A percentile compares a stretch with the other conserved stretches of the same genome.
Conservation (phyloP, 805 yeast genomes). For the Candida easanensis region DNA sequence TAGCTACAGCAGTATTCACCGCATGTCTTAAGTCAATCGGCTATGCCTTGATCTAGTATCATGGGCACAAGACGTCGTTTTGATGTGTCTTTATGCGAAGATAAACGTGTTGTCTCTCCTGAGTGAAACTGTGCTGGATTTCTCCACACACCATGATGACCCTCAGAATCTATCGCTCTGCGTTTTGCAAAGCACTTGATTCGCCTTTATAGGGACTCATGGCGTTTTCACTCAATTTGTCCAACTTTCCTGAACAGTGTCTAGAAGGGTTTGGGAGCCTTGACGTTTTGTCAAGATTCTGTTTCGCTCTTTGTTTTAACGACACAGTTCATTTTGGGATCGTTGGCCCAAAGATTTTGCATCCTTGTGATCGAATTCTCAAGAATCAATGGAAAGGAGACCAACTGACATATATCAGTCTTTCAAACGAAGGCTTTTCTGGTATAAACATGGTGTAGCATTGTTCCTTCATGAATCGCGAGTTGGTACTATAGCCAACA, state of each 20-base stretch:
- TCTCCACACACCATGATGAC: slow-evolving; percentile 2
- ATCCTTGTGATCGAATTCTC: neutral
- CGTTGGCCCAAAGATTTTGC: neutral
- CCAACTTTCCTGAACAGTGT: neutral
- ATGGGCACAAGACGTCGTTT: slow-evolving; percentile 24
- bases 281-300: slow-evolving; percentile 7
- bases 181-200: slow-evolving; percentile 12
- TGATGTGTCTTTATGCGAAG: slow-evolving; percentile 33
- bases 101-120: slow-evolving; percentile 8
- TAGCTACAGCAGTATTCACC: slow-evolving; percentile 3
- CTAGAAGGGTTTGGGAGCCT: slow-evolving; percentile 1
- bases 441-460: too few species aligned
- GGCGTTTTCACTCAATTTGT: neutral
- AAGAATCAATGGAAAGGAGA: neutral
- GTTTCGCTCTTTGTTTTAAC: slow-evolving; percentile 3
- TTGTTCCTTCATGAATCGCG: too few species aligned
- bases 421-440: too few species aligned
- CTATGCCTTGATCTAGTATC: slow-evolving; percentile 6
- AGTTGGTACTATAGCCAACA: too few species aligned
- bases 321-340: neutral
- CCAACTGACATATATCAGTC: neutral
- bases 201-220: neutral
- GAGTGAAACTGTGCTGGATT: slow-evolving; percentile 5
- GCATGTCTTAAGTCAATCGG: slow-evolving; percentile 25
- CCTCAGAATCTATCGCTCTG: slow-evolving; percentile 3